Base-by-base conservation (phyloP, 1,139 yeast species). In the Lodderomyces oxycetoniae region DNA sequence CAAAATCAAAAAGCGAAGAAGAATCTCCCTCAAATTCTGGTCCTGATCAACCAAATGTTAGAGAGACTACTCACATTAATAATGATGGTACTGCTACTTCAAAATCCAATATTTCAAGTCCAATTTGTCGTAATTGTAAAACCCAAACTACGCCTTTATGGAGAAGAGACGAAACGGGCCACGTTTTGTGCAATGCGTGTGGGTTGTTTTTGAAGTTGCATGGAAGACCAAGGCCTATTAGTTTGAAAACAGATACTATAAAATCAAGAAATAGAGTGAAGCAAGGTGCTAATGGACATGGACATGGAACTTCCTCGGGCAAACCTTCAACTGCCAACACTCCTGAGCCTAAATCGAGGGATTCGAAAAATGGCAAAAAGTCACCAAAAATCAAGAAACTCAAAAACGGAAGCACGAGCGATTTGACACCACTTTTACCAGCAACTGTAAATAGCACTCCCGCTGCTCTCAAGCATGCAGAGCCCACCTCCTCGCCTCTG, bases 161-260 rank as follows among this genome's bases (percentile, higher is more conserved):
- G 97, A 72, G 97, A 57, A 70, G 96, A 47, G 95, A 88, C 57
- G 96, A 88, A 53, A 76, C 84, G 12, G 97, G 97, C 11, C 93
- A 86, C 46, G 95, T 87, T 11, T 70, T 89, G 34, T 89, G 97
- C 57, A 89, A 89, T 61, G 97, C 97, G 4, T 89, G 96, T 63
- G 97, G 97, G 0, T 67, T 89, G 35, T 89, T 89, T 52, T 64
- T 89, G 42, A 89, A 89, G 59, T 70, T 89, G 28, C 97, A 89
- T 53, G 96, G 96, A 16, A 74, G 95, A 36, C 86, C 96, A 21
- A 71, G 97, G 48, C 96, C 97, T 3, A 87, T 87, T 38, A 80
- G 91, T 21, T 64, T 89, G 48, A 89, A 89, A 55, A 87, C 95
- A 5, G 95, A 88, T 58, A 88, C 91, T 16, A 89, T 89, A 53